Evolutionary conservation across 1,139 yeast genomes (phyloP).

Genomic region (Sugiyamaella castrensis): DNA sequence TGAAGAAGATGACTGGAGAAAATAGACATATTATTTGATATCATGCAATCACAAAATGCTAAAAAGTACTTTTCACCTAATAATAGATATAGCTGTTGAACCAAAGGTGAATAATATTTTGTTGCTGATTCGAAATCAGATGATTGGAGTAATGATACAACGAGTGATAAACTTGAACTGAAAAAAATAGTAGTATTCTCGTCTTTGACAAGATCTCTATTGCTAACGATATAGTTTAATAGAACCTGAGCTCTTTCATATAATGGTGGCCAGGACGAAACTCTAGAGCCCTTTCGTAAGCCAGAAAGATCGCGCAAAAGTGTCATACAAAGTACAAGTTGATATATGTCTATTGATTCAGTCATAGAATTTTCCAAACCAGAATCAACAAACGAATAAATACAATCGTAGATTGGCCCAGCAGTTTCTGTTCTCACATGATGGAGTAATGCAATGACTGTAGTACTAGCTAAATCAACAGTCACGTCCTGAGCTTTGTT

Average conservation of each 20-base stretch:
- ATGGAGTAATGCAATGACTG: conserved; percentile 48
- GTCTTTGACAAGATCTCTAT: not conserved
- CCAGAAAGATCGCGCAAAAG: conserved; percentile 35
- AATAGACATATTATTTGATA: conserved; percentile 33
- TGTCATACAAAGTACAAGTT: conserved; percentile 16
- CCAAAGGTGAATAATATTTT: conserved; percentile 22
- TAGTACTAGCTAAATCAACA: conserved; percentile 21
- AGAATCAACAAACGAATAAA: conserved; percentile 23
- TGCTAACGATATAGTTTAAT: conserved; percentile 2
- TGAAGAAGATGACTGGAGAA: conserved; percentile 26
- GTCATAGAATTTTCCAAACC: conserved; percentile 7
- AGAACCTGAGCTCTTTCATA: conserved; percentile 16
- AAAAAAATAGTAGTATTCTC: not conserved
- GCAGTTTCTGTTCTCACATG: conserved; percentile 62
- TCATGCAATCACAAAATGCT: conserved; percentile 42
- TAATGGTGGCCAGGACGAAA: conserved; percentile 35
- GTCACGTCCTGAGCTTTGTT: conserved; percentile 29
- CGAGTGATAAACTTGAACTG: conserved; percentile 3
- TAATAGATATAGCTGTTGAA: conserved; percentile 12
- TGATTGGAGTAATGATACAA: conserved; percentile 19
- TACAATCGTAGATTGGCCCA: conserved; percentile 38
- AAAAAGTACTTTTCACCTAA: conserved; percentile 20
- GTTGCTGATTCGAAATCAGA: conserved; percentile 29
- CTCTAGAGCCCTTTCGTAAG: conserved; percentile 41
- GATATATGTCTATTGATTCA: not conserved